A percentile compares a stretch with the other conserved stretches of the same genome.
These are phyloP conservation scores for Neurospora tetraspora DNA, from an alignment of 495 filamentous ascomycete species.

Conservation along the genomic window DNA sequence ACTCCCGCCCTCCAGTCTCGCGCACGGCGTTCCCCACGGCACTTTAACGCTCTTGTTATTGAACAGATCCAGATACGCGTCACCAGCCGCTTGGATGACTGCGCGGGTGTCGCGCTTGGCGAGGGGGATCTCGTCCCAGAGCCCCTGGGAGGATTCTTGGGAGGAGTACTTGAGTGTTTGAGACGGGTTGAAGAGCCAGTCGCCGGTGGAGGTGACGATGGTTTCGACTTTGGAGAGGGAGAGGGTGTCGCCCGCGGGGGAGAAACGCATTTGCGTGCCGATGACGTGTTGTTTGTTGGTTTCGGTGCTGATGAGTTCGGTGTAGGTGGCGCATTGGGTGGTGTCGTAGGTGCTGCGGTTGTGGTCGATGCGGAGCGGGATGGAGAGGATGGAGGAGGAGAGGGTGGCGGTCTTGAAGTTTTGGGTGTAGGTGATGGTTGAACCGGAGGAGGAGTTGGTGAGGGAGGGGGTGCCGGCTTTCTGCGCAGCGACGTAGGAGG, in stretches of 20 bases:
- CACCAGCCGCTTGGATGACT: constrained; percentile 34
- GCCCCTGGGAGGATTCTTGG: constrained; percentile 18
- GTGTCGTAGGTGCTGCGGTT: constrained; percentile 38
- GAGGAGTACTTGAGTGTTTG: constrained; percentile 36
- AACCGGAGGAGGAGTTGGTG: constrained; percentile 4
- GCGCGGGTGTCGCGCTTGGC: constrained; percentile 26
- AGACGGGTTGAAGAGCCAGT: constrained; percentile 43
- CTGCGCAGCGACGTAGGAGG: constrained; percentile 34
- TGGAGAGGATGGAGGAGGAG: constrained; percentile 27
- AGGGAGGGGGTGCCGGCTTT: constrained; percentile 24
- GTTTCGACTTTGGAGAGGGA: constrained; percentile 30
- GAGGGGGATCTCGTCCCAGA: constrained; percentile 36
- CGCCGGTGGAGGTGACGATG: constrained; percentile 31
- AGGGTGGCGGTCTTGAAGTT: constrained; percentile 28
- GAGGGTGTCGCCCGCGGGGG: constrained; percentile 9
- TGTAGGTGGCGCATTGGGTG: constrained; percentile 41
- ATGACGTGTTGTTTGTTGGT: constrained; percentile 37
- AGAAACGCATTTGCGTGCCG: constrained; percentile 36
- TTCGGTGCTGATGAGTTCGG: constrained; percentile 38
- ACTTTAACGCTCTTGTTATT: constrained; percentile 29
- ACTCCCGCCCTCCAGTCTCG: constrained; percentile 36
- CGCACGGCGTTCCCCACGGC: constrained; percentile 37
- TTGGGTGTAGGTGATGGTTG: constrained; percentile 16
- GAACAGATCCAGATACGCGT: constrained; percentile 38
- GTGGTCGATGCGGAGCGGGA: constrained; percentile 37